Base-by-base conservation (phyloP, 768 basidiomycete species). In the Symmetrospora coprosmae region DNA sequence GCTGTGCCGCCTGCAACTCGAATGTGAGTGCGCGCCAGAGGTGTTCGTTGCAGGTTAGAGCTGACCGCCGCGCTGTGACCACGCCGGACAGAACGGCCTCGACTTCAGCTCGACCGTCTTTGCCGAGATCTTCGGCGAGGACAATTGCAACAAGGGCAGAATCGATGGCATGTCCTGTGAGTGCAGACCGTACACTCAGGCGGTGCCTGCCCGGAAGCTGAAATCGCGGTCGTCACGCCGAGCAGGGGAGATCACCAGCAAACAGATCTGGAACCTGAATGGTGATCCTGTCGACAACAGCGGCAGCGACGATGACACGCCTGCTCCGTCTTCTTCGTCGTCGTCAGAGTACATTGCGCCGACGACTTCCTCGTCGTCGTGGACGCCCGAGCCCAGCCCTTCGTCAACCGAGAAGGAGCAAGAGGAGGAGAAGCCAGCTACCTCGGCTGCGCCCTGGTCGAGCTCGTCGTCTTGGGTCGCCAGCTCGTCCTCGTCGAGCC, bases 1-100 rank as follows among this genome's bases (percentile, higher is more conserved):
- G 55, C 7, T 58, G 55, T 34, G 55, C 55, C 27, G 40, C 55
- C 30, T 58, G 55, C 41, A 41, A 58, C 34, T 8, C 8, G 13
- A 50, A 50, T 50, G 49, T 50, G 31, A 9, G 49, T 30, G 14
- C 11, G 9, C n/a, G n/a, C n/a, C n/a, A n/a, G n/a, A n/a, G n/a
- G n/a, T n/a, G n/a, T n/a, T n/a, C n/a, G n/a, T n/a, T n/a, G n/a
- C n/a, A n/a, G n/a, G n/a, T n/a, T n/a, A n/a, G n/a, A n/a, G n/a
- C n/a, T n/a, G n/a, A n/a, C n/a, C n/a, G n/a, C n/a, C n/a, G n/a
- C n/a, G n/a, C n/a, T n/a, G n/a, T n/a, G n/a, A n/a, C n/a, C n/a
- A n/a, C n/a, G n/a, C n/a, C n/a, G 13, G 7, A 40, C 21, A 53
- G 51, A 38, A 23, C 31, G 51, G 51, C 7, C 51, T 53, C 23